Conservation (phyloP, 2,329 filamentous ascomycete genomes). For the Ophiostoma triangulosporum region DNA sequence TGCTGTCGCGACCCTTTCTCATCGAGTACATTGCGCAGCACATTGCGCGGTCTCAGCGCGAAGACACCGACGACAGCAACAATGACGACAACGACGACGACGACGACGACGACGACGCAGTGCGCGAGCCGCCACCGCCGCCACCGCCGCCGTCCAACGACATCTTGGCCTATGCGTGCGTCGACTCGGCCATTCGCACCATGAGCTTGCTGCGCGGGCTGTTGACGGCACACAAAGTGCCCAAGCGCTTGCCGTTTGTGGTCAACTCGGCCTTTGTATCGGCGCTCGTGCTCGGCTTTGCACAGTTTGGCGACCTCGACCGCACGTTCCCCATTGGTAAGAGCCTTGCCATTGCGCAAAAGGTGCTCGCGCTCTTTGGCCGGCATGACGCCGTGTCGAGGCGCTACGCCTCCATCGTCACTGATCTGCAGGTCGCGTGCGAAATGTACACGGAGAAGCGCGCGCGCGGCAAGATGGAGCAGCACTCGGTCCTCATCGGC, state of each 20-base stretch:
- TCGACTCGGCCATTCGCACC: constrained; percentile 23
- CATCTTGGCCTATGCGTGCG: constrained; percentile 21
- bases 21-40: constrained; percentile 18
- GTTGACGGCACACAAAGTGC: constrained; percentile 21
- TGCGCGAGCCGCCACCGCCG: too few species aligned
- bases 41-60: constrained; percentile 7
- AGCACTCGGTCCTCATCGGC: constrained; percentile 15
- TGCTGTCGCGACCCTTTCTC: constrained; percentile 24
- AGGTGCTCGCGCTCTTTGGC: constrained; percentile 17
- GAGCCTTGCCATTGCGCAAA: constrained; percentile 15
- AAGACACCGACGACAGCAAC: background rate
- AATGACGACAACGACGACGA: background rate
- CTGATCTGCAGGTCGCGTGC: constrained; percentile 16
- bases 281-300: constrained; percentile 29
- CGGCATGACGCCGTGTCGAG: constrained; percentile 15
- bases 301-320: constrained; percentile 31
- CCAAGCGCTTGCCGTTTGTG: constrained; percentile 29
- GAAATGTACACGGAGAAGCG: constrained; percentile 15
- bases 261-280: constrained; percentile 33
- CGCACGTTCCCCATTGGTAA: constrained; percentile 19
- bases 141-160: constrained; percentile 12
- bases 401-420: constrained; percentile 16
- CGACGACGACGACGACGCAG: background rate
- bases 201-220: constrained; percentile 27
- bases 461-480: constrained; percentile 16